phyloP scores from a whole-genome alignment of 129 eudicot genomes.

The Pittosporum tobira region DNA sequence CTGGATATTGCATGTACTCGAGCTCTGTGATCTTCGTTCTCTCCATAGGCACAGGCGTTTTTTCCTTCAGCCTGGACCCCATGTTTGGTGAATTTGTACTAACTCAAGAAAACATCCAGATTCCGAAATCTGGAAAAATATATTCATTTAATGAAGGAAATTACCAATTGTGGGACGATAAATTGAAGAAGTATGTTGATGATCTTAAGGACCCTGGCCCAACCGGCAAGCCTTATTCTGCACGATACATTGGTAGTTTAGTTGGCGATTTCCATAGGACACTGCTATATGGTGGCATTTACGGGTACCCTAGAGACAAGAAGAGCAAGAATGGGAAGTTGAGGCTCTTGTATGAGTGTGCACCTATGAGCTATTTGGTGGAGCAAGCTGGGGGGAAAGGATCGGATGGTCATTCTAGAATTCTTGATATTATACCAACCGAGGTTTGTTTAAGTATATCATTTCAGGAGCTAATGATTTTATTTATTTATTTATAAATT shows the following conservation, averaged over 20 bases:
- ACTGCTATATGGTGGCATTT: conserved; percentile 83
- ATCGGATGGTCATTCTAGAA: conserved; percentile 72
- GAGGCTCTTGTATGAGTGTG: conserved; percentile 92
- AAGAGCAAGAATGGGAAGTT: conserved; percentile 93
- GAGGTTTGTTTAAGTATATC: conserved; percentile 38
- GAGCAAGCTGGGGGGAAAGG: conserved; percentile 99
- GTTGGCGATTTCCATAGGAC: conserved; percentile 94
- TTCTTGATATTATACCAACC: conserved; percentile 85
- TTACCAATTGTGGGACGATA: conserved; percentile 92
- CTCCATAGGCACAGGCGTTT: conserved; percentile 76
- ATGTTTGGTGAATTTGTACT: conserved; percentile 94
- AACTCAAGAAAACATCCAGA: conserved; percentile 75
- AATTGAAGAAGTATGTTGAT: conserved; percentile 83
- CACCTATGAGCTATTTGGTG: conserved; percentile 89
- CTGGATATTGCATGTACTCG: conserved; percentile 98
- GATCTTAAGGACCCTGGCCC: conserved; percentile 94
- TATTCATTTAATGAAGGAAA: conserved; percentile 94
- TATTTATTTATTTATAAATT: background rate
- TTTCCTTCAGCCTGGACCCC: conserved; percentile 79
- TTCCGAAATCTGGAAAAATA: conserved; percentile 77
- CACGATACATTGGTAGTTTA: conserved; percentile 85
- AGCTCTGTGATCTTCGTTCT: conserved; percentile 92
- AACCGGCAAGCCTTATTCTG: conserved; percentile 81
- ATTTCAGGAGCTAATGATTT: background rate
- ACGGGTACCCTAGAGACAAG: conserved; percentile 79